Evolutionary conservation across 1,284 basidiomycete species (phyloP), one percentile per base, ranked within the genome.

Genomic region (Puccinia brachypodii): DNA sequence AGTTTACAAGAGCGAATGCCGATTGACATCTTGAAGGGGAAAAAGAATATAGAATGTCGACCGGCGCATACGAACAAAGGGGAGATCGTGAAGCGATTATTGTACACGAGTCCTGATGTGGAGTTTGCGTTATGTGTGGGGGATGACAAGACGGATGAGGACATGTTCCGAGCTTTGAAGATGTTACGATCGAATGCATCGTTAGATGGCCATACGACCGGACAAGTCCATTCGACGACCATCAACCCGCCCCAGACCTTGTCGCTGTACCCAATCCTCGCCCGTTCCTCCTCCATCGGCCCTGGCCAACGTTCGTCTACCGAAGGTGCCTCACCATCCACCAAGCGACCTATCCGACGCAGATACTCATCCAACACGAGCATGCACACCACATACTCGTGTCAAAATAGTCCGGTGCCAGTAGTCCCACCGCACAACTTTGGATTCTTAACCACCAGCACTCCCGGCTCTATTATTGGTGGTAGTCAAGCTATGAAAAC

Each of bases 31-130:
- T 83, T 88, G 31, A 83, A 83, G 79, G 96, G 96, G 47, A 98
- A 98, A 89, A 98, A 98, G 91, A 98, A 98, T 87, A 89, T 99
- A 76, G 96, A 99, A 88, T 96, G 98, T 33, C 91, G 96, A 82
- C 96, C 96, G 1, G 50, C 89, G 93, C 79, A 95, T 85, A 98
- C 98, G 90, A 98, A 99, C 89, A 84, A 83, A 85, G 78, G 78
- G 13, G 78, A 73, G 31, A 81, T 73, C 2, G 78, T 81, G 14
- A 81, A 74, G 60, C 74, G 25, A 79, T 50, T 47, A 50, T 68
- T 53, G 28, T 73, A 74, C 56, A 81, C 53, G 28, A 74, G 69
- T 44, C 71, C 69, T n/a, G 78, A 73, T 36, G 60, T 81, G 28
- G 71, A 53, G 62, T 81, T 81, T 74, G 71, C 71, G 28, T 74